phyloP scores from a whole-genome alignment of 352 stramenopile species.

The Stramenopiles sp. region DNA sequence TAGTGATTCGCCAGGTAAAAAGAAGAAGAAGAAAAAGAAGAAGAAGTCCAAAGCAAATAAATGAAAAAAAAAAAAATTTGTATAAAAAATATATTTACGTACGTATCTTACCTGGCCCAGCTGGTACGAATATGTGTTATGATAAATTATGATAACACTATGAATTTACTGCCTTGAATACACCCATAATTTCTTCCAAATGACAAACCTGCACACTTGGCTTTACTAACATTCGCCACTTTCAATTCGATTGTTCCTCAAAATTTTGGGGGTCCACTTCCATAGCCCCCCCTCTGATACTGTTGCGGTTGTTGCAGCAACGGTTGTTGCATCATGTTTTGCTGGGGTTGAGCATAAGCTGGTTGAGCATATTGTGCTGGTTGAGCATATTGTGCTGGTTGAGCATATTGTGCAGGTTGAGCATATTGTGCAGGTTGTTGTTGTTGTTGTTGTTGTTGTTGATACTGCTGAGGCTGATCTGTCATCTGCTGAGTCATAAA shows the following conservation, averaged over 20 bases:
- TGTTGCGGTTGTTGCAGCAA: not conserved
- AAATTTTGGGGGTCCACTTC: too few relatives aligned
- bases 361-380: not conserved
- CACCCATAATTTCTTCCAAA: too few relatives aligned
- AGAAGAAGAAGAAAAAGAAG: conserved; percentile 33
- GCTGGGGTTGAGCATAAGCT: not conserved
- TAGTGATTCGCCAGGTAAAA: conserved; percentile 15
- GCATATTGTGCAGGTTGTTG: not conserved
- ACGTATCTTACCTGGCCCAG: too few relatives aligned
- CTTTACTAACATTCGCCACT: too few relatives aligned
- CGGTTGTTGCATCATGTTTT: not conserved
- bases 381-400: not conserved
- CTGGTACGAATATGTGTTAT: too few relatives aligned
- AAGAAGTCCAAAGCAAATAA: conserved; percentile 30
- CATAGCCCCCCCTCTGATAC: too few relatives aligned
- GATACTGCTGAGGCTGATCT: not conserved
- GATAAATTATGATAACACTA: too few relatives aligned
- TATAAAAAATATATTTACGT: too few relatives aligned
- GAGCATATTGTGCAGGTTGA: not conserved
- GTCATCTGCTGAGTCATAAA: not conserved
- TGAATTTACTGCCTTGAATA: too few relatives aligned
- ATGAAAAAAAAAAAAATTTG: conserved; percentile 35
- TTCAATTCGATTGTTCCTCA: too few relatives aligned
- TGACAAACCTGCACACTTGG: too few relatives aligned
- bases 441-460: not conserved